Percentiles rank a stretch among this genome's conserved stretches.
phyloP scores from a whole-genome alignment of 768 basidiomycete species.

The Leccinum olivaceopallidum region DNA sequence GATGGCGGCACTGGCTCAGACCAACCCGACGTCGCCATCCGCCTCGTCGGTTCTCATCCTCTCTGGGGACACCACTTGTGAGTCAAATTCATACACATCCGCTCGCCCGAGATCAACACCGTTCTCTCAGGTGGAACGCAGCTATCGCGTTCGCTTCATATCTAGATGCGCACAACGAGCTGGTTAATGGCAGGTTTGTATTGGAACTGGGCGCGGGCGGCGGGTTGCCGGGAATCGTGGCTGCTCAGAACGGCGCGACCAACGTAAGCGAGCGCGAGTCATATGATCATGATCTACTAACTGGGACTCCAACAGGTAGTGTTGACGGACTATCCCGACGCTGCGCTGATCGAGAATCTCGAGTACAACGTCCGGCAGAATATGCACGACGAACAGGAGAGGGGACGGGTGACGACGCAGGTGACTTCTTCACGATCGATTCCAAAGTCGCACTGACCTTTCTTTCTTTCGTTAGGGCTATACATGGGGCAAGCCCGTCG shows the following conservation, averaged over 20 bases:
- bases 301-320: slow-evolving; percentile 53
- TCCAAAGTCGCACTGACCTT: not conserved
- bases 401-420: slow-evolving; percentile 31
- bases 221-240: slow-evolving; percentile 80
- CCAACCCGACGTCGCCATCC: slow-evolving; percentile 47
- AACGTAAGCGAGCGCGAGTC: slow-evolving; percentile 42
- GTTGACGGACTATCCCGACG: slow-evolving; percentile 92
- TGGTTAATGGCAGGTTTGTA: slow-evolving; percentile 51
- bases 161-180: slow-evolving; percentile 52
- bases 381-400: slow-evolving; percentile 30
- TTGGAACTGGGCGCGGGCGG: slow-evolving; percentile 95
- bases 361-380: slow-evolving; percentile 66
- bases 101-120: not conserved
- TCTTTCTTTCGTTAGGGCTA: slow-evolving; percentile 54
- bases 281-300: not conserved
- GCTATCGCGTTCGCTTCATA: slow-evolving; percentile 70
- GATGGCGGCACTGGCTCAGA: slow-evolving; percentile 1
- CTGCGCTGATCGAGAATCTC: slow-evolving; percentile 73
- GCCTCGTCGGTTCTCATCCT: slow-evolving; percentile 77
- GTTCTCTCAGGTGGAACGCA: slow-evolving; percentile 70
- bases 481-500: slow-evolving; percentile 71
- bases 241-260: slow-evolving; percentile 66
- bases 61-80: slow-evolving; percentile 84
- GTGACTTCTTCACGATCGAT: slow-evolving; percentile 29
- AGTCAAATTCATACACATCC: slow-evolving; percentile 9